Evolutionary conservation across 106 monocot species (phyloP).

Genomic region (Apostasia ramifera): DNA sequence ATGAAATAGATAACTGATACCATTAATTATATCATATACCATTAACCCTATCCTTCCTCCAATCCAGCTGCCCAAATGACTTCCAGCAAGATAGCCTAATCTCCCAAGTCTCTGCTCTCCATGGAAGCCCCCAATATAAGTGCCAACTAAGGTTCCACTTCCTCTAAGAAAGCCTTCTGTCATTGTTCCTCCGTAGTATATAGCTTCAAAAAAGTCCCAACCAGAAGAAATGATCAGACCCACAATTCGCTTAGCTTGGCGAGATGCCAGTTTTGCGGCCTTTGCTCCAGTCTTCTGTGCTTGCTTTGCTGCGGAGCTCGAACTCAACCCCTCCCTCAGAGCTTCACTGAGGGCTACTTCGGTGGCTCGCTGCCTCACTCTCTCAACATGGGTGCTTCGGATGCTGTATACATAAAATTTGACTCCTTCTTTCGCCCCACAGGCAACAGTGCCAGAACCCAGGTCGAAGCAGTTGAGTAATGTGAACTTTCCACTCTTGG

Average conservation of each 20-base stretch:
- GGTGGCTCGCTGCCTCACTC: constrained; percentile 37
- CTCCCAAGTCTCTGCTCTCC: constrained; percentile 55
- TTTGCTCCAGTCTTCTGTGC: constrained; percentile 46
- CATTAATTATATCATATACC: constrained; percentile 61
- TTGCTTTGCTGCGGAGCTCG: constrained; percentile 37
- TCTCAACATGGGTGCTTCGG: constrained; percentile 63
- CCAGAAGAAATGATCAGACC: constrained; percentile 69
- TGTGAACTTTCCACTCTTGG: constrained; percentile 86
- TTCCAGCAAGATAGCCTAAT: constrained; percentile 48
- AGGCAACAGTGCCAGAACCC: constrained; percentile 76
- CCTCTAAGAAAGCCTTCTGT: constrained; percentile 61
- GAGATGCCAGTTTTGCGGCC: constrained; percentile 47
- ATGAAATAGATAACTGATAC: constrained; percentile 26
- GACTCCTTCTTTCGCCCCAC: constrained; percentile 63
- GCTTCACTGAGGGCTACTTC: constrained; percentile 43
- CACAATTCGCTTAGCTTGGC: constrained; percentile 45
- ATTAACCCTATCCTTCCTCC: constrained; percentile 67
- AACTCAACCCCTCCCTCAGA: constrained; percentile 25
- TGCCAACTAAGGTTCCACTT: constrained; percentile 51
- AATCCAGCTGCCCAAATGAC: constrained; percentile 75
- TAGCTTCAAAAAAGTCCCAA: constrained; percentile 75
- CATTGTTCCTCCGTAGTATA: constrained; percentile 52
- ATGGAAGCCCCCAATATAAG: constrained; percentile 42
- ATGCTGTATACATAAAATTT: constrained; percentile 86
- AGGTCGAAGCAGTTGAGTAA: constrained; percentile 86